phyloP scores from a whole-genome alignment of 352 stramenopile genomes.

The Pythium brachiatum region DNA sequence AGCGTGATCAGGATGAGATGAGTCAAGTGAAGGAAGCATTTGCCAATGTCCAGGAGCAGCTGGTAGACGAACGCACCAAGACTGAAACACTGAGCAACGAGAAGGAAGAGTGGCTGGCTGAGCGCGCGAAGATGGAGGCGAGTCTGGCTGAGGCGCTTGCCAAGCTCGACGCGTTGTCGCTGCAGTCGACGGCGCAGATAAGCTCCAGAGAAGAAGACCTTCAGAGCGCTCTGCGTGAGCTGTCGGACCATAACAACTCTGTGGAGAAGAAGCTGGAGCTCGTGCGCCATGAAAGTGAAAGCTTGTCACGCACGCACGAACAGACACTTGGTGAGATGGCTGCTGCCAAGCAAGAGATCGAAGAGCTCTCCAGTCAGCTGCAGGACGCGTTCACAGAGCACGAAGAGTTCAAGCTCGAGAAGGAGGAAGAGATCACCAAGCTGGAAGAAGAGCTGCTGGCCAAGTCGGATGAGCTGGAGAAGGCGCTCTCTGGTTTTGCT shows the following conservation, averaged over 20 bases:
- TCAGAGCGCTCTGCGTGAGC: slow-evolving; percentile 13
- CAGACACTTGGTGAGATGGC: slow-evolving; percentile 9
- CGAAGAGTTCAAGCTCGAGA: slow-evolving; percentile 31
- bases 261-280: slow-evolving; percentile 7
- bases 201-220: slow-evolving; percentile 14
- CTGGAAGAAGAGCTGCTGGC: slow-evolving; percentile 29
- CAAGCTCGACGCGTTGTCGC: slow-evolving; percentile 21
- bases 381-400: slow-evolving; percentile 30
- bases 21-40: slow-evolving; percentile 30
- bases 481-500: slow-evolving; percentile 10
- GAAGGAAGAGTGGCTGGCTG: slow-evolving; percentile 2
- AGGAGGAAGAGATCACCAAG: slow-evolving; percentile 27
- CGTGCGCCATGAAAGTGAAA: background rate
- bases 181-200: background rate
- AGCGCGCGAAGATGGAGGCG: slow-evolving; percentile 12
- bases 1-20: slow-evolving; percentile 26
- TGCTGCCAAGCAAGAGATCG: slow-evolving; percentile 14
- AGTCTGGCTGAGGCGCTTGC: slow-evolving; percentile 20
- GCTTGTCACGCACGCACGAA: slow-evolving; percentile 1
- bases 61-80: slow-evolving; percentile 21
- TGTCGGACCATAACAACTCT: slow-evolving; percentile 19
- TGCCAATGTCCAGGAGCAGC: background rate
- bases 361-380: slow-evolving; percentile 30
- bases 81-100: slow-evolving; percentile 4
- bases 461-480: slow-evolving; percentile 19